Conservation (phyloP, 2,329 filamentous ascomycete genomes). For the Penicillium nordicum region DNA sequence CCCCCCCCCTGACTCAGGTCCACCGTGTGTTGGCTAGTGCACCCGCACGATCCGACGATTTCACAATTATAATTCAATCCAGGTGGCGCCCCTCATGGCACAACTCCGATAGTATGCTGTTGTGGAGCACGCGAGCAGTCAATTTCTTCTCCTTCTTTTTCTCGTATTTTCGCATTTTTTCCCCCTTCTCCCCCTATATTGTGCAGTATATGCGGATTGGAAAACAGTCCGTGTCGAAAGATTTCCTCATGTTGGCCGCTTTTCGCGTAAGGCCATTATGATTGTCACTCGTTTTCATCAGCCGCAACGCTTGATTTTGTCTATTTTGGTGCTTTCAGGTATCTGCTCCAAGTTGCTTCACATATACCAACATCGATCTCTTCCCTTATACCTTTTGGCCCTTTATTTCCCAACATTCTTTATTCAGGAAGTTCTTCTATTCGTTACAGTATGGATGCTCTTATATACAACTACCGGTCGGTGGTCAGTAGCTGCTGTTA, state of each 20-base stretch:
- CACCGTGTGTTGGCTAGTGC: conserved; percentile 5
- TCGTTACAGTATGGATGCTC: conserved; percentile 22
- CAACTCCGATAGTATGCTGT: conserved; percentile 4
- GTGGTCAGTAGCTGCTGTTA: conserved; percentile 14
- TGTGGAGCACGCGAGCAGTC: conserved; percentile 10
- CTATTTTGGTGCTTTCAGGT: conserved; percentile 25
- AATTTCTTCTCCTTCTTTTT: neutral
- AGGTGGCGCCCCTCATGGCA: neutral
- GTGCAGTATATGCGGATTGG: conserved; percentile 2
- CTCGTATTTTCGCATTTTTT: neutral
- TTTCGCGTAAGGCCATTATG: conserved; percentile 14
- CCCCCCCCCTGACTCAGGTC: neutral
- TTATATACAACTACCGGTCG: conserved; percentile 22
- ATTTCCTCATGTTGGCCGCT: conserved; percentile 1
- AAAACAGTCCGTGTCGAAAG: neutral
- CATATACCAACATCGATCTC: conserved; percentile 26
- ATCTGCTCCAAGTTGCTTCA: conserved; percentile 30
- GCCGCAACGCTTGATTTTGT: conserved; percentile 28
- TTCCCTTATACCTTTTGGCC: conserved; percentile 20
- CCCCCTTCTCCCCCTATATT: neutral
- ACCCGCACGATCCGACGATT: conserved; percentile 2
- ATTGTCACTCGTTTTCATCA: conserved; percentile 21
- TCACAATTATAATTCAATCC: neutral
- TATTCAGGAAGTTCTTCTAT: conserved; percentile 25
- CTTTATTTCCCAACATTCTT: conserved; percentile 32